Base-by-base conservation (phyloP, 164 flowering plant species). In the Protea cynaroides region DNA sequence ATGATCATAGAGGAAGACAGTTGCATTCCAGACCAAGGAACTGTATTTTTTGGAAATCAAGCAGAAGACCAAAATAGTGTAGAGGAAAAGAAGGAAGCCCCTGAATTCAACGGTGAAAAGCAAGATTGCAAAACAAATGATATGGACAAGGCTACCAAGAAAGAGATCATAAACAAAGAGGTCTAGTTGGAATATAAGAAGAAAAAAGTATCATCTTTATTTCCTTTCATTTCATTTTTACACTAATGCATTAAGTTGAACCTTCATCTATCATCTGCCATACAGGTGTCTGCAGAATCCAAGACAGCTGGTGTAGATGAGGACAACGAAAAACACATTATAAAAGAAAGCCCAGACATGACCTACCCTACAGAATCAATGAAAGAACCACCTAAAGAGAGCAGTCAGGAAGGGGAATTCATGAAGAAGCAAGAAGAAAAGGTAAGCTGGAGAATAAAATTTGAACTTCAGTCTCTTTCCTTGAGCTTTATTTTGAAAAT, bases 381-480 rank as follows among this genome's bases (percentile, higher is more conserved):
- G 56, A 61, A 58, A n/a, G 62, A 56, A 62, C 34, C 62, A 21
- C 44, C 37, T 50, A 59, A 37, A 15, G 57, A 25, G n/a, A 47
- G 62, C 49, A 22, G 38, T 21, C 57, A 18, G 19, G 66, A 69
- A 50, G 50, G 57, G 29, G 53, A 69, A 51, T 34, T 44, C 4
- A 34, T n/a, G 25, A 34, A 46, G 58, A 18, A 43, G 65, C 44
- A 1, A 0, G 7, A 18, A 3, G 65, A 13, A 19, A 14, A 57
- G 60, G 69, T 66, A 13, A 50, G 13, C 17, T 66, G n/a, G 12
- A 66, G 2, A 49, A 14, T 49, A 15, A 4, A 49, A 49, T 49
- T 1, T 49, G 52, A 49, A 15, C 7, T 49, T 18, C 19, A 15
- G 19, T 49, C 19, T 49, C n/a, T 3, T 15, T 49, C 3, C 19